Evolutionary conservation across 2,329 filamentous ascomycete genomes (phyloP).

Genomic region (Phialophora tarda): DNA sequence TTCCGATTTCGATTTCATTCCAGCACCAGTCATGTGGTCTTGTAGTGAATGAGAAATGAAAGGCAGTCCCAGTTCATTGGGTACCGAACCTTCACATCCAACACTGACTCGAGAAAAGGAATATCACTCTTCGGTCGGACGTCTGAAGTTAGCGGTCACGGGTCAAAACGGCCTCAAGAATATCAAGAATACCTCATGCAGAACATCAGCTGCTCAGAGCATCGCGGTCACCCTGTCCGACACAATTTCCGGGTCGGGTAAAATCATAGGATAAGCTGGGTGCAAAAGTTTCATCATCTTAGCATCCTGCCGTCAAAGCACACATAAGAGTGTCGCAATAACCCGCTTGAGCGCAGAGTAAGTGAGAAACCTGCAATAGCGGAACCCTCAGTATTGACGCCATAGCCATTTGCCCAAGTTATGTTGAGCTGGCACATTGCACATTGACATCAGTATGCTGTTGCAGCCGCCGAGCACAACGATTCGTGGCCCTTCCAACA

Average conservation of each 20-base stretch:
- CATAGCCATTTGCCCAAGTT: not conserved
- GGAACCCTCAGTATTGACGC: not conserved
- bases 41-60: too few relatives aligned
- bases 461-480: conserved; percentile 31
- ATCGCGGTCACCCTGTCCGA: not conserved
- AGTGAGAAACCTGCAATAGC: not conserved
- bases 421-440: not conserved
- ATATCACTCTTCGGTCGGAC: not conserved
- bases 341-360: not conserved
- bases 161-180: not conserved
- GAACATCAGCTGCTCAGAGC: not conserved
- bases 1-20: too few relatives aligned
- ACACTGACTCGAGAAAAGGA: not conserved
- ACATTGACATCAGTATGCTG: conserved; percentile 24
- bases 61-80: not conserved
- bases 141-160: not conserved
- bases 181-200: not conserved
- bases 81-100: not conserved
- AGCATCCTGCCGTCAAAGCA: not conserved
- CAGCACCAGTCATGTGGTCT: too few relatives aligned
- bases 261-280: not conserved
- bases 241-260: not conserved
- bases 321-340: not conserved
- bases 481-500: conserved; percentile 56
- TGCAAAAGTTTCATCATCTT: not conserved